phyloP scores from a whole-genome alignment of 2,329 filamentous ascomycete species.

The Aspergillus candidus region DNA sequence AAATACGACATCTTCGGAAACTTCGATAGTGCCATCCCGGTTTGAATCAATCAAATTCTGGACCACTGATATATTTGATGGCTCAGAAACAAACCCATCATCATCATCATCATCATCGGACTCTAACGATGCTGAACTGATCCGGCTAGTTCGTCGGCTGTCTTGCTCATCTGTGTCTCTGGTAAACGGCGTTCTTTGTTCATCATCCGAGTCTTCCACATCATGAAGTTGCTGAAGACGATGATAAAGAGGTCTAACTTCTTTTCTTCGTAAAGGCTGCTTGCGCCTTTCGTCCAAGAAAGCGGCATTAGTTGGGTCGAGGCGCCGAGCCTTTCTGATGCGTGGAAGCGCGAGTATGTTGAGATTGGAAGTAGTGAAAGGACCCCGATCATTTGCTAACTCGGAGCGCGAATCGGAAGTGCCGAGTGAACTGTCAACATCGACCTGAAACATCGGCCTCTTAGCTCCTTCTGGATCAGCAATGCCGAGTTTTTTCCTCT shows the following conservation, averaged over 20 bases:
- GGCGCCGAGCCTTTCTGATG: conserved; percentile 61
- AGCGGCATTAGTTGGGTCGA: conserved; percentile 54
- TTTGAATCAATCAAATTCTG: conserved; percentile 10
- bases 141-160: conserved; percentile 70
- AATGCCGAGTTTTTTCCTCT: conserved; percentile 72
- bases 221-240: conserved; percentile 68
- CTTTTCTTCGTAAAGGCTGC: conserved; percentile 50
- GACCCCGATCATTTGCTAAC: conserved; percentile 36
- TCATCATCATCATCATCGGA: conserved; percentile 45
- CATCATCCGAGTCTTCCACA: conserved; percentile 81
- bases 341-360: conserved; percentile 64
- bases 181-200: conserved; percentile 60
- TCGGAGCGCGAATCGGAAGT: conserved; percentile 52
- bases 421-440: conserved; percentile 55
- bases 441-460: conserved; percentile 51
- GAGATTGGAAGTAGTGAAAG: conserved; percentile 33
- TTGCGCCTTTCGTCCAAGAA: conserved; percentile 65
- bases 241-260: conserved; percentile 76
- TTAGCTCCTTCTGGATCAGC: conserved; percentile 60
- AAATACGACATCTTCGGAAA: conserved; percentile 10
- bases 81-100: conserved; percentile 30
- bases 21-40: conserved; percentile 11
- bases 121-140: conserved; percentile 48
- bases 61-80: conserved; percentile 14
- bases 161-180: conserved; percentile 81